Conservation (phyloP, 148 eudicot genomes). For the Rhododendron mucronatum region DNA sequence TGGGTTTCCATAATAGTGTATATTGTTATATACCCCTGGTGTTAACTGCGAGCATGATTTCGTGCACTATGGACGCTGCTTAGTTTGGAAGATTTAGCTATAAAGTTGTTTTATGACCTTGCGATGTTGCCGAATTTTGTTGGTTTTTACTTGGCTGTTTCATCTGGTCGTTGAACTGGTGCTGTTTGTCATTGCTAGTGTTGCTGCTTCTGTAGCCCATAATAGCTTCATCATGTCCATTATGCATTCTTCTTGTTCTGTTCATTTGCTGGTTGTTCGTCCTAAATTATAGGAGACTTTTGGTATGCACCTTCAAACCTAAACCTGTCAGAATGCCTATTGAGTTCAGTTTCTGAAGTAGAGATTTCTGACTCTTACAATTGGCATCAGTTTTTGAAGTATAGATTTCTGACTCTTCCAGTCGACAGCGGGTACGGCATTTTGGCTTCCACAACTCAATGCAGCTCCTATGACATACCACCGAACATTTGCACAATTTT, state of each 20-base stretch:
- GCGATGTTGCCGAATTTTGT: neutral
- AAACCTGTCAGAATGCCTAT: neutral
- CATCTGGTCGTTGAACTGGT: neutral
- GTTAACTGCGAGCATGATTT: neutral
- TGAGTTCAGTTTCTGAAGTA: neutral
- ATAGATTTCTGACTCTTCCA: neutral
- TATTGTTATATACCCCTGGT: neutral
- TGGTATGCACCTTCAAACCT: neutral
- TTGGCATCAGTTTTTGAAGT: neutral
- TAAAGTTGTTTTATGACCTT: neutral
- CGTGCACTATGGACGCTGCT: neutral
- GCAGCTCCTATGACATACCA: neutral
- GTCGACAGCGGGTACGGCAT: neutral
- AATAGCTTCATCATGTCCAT: neutral
- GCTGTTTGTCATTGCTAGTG: neutral
- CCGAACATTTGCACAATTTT: neutral
- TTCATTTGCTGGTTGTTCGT: neutral
- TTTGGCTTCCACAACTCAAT: neutral
- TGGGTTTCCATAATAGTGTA: neutral
- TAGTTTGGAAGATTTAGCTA: neutral
- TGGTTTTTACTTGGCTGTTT: neutral
- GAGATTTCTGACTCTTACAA: neutral
- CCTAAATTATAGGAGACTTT: neutral
- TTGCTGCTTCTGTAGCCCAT: neutral
- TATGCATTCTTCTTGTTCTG: neutral